Evolutionary conservation across 2,329 filamentous ascomycete species (phyloP), one percentile per base, ranked within the genome.

Genomic region (Proliferodiscus dingleyae): DNA sequence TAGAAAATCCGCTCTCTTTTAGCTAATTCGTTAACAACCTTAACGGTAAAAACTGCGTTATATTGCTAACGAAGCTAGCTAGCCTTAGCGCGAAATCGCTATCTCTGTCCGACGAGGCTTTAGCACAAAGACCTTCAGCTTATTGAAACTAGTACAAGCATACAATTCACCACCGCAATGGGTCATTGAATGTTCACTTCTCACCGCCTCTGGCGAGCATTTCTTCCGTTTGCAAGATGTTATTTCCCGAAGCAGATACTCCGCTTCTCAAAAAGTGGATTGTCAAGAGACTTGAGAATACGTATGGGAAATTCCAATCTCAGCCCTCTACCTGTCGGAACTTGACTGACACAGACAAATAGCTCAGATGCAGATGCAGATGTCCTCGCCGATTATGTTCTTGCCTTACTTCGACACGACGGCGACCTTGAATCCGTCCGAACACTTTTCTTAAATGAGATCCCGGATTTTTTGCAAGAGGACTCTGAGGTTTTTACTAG

Each of bases 301-400:
- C 83, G 83, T 87, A 67, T 23, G 28, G 19, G 22, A 3, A 18
- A n/a, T n/a, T n/a, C 28, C 10, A 21, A 15, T 16, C 11, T 18
- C 22, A 16, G 32, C 11, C 5, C 22, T 11, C 36, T 21, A 29
- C 23, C 37, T n/a, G 21, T 37, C 33, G 19, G 43, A 43, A 43
- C 45, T 16, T 45, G 19, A 48, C 34, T 37, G 16, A 45, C 44
- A 43, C n/a, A 24, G 21, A 39, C 47, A n/a, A 38, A 22, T 52
- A 88, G 85, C 43, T 87, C 85, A 22, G 86, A 90, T 59, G 86
- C 85, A 41, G 87, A 93, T 62, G 78, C 83, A 24, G 87, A 89
- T 59, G 85, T 91, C 4, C 80, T 93, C 3, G 87, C 86, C 37
- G 87, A 93, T 58, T 93, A 90, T 62, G 83, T 91, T n/a, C 73